phyloP scores from a whole-genome alignment of 1,284 basidiomycete species.

The Ganoderma boninense region DNA sequence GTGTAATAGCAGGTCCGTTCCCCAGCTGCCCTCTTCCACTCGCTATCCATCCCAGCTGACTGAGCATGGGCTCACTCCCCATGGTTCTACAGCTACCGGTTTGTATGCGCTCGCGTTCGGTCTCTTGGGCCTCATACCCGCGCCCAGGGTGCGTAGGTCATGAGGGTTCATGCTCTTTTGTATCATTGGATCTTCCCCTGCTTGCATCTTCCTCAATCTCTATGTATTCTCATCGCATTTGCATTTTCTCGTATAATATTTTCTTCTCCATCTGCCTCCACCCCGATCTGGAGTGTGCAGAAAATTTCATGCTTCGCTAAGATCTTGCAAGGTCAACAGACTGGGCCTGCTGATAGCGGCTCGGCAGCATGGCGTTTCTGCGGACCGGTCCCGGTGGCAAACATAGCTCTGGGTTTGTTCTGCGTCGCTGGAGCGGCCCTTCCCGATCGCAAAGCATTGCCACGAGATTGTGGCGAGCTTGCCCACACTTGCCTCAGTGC shows the following conservation, averaged over 20 bases:
- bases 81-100: slow-evolving; percentile 58
- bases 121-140: slow-evolving; percentile 72
- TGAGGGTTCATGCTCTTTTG: slow-evolving; percentile 21
- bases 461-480: neutral
- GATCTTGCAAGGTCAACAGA: neutral
- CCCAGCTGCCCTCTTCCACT: slow-evolving; percentile 9
- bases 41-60: neutral
- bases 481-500: neutral
- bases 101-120: slow-evolving; percentile 76
- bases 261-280: neutral
- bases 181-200: slow-evolving; percentile 41
- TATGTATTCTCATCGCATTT: slow-evolving; percentile 8
- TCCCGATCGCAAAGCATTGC: neutral
- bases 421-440: slow-evolving; percentile 1
- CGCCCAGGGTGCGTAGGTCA: slow-evolving; percentile 49
- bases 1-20: slow-evolving; percentile 67
- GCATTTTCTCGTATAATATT: slow-evolving; percentile 1
- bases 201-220: neutral
- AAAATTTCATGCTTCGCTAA: neutral
- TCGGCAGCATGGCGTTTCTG: neutral
- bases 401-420: neutral
- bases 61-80: neutral
- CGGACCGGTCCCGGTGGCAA: neutral
- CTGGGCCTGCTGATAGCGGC: neutral
- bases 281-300: neutral